Conservation (phyloP, 1,284 basidiomycete species). For the Ganoderma resinaceum region DNA sequence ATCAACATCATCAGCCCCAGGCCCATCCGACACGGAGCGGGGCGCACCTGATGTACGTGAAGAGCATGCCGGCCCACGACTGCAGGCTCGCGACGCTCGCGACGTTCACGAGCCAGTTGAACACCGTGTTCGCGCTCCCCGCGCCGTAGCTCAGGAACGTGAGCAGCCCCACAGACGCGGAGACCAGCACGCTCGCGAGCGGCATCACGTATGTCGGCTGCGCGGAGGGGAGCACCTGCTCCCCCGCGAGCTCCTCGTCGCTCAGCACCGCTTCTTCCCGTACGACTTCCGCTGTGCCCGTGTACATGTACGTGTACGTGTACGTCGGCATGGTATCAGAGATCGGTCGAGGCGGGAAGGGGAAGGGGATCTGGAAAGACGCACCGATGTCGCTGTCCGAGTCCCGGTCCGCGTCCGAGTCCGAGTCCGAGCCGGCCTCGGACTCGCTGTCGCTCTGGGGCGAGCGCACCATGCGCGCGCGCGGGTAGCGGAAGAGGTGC, state of each 20-base stretch:
- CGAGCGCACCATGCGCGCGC: slow-evolving; percentile 3
- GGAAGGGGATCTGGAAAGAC: too few relatives aligned
- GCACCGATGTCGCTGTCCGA: slow-evolving; percentile 18
- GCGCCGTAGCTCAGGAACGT: slow-evolving; percentile 33
- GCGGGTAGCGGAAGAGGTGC: slow-evolving; percentile 33
- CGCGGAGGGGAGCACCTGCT: slow-evolving; percentile 1
- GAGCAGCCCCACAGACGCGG: slow-evolving; percentile 35
- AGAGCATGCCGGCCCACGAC: slow-evolving; percentile 41
- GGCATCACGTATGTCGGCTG: slow-evolving; percentile 34
- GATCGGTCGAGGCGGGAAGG: background rate
- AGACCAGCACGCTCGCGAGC: slow-evolving; percentile 36
- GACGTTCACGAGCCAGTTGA: slow-evolving; percentile 37
- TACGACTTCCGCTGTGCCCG: background rate
- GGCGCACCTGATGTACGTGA: slow-evolving; percentile 40
- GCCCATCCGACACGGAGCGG: too few relatives aligned
- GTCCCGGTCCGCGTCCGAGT: slow-evolving; percentile 8
- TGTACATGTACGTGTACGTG: too few relatives aligned
- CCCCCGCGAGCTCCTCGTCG: background rate
- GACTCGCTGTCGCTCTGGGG: slow-evolving; percentile 2
- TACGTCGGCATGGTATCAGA: background rate
- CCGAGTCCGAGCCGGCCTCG: slow-evolving; percentile 1
- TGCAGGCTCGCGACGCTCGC: slow-evolving; percentile 40
- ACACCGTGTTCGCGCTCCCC: slow-evolving; percentile 30
- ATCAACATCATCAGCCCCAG: too few relatives aligned
- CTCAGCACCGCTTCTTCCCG: background rate